These are phyloP conservation scores for Erysimum cheiri DNA, from an alignment of 441 rosid species.

Conservation along the genomic window DNA sequence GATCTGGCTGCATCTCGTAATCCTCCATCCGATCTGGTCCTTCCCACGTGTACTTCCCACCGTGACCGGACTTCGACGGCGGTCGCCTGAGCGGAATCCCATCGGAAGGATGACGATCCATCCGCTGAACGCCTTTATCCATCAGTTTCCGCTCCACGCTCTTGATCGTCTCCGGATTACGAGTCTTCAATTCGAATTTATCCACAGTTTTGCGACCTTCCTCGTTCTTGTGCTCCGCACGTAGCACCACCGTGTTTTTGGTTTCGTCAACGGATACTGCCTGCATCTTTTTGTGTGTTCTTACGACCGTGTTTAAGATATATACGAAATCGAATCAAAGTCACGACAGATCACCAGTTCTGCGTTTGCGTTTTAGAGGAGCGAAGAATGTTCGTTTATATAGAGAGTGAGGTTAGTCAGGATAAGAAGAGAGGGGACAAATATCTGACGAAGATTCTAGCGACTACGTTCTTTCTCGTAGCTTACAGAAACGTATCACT, in stretches of 20 bases:
- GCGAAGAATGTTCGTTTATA: slow-evolving; percentile 16
- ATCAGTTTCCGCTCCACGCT: slow-evolving; percentile 65
- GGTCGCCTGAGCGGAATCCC: slow-evolving; percentile 60
- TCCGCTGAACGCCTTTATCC: slow-evolving; percentile 70
- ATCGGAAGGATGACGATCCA: slow-evolving; percentile 78
- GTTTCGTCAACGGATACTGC: slow-evolving; percentile 51
- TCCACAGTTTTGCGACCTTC: slow-evolving; percentile 59
- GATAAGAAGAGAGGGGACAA: slow-evolving; percentile 41
- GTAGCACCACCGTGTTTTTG: slow-evolving; percentile 54
- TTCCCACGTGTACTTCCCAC: slow-evolving; percentile 91
- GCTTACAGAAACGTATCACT: slow-evolving; percentile 19
- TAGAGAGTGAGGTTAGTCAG: slow-evolving; percentile 5
- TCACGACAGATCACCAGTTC: background rate
- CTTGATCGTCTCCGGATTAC: slow-evolving; percentile 64
- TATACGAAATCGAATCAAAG: background rate
- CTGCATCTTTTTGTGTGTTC: slow-evolving; percentile 25
- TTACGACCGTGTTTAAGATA: background rate
- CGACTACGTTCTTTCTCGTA: slow-evolving; percentile 22
- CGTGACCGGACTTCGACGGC: slow-evolving; percentile 78
- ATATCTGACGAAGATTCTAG: slow-evolving; percentile 33
- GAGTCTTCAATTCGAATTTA: slow-evolving; percentile 51
- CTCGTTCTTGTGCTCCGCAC: slow-evolving; percentile 52
- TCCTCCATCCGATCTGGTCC: slow-evolving; percentile 59
- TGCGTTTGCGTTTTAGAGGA: slow-evolving; percentile 15
- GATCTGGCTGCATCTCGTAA: slow-evolving; percentile 56